Evolutionary conservation across 495 filamentous ascomycete species (phyloP), one percentile per base, ranked within the genome.

Genomic region (Penicillium canescens): DNA sequence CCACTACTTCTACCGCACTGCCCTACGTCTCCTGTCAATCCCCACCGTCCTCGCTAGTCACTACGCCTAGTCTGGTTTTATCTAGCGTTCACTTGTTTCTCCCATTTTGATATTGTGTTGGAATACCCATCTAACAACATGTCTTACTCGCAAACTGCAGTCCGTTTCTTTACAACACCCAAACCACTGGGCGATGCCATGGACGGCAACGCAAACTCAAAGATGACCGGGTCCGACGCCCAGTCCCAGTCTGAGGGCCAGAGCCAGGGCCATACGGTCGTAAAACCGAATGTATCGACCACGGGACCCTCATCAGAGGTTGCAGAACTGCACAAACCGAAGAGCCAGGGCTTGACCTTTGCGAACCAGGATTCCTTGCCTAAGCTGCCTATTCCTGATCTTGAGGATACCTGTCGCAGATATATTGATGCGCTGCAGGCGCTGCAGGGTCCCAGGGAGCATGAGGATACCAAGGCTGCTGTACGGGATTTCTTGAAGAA

Each of bases 361-460:
- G 88, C 92, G 34, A 78, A 84, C 53, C 92, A 98, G 66, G 92
- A 96, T 52, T 85, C 85, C 57, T 80, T 98, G 3, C 90, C 91
- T 10, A 96, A 96, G 70, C 76, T 98, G 23, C 94, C 94, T 16
- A 96, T 98, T 50, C 93, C 95, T 3, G 91, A 96, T n/a, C 80
- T 98, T 11, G 88, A 92, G 49, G 74, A 72, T 53, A 92, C 88
- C 5, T 90, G 88, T 63, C 80, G 84, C 58, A 91, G 85, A 60
- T 96, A 97, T 65, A 74, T 96, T 2, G 77, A 85, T 11, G 84
- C 88, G n/a, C 74, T 98, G 46, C 84, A 83, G 59, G 91, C 92
- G 2, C 73, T 98, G 34, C 94, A 98, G 70, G 82, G 79, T 14
- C 69, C 76, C 1, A 82, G 91, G 50, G 94, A 98, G 64, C 91